These are phyloP conservation scores for Takakia lepidozioides DNA, from an alignment of 225 moss, liverwort and hornwort species.

Conservation along the genomic window DNA sequence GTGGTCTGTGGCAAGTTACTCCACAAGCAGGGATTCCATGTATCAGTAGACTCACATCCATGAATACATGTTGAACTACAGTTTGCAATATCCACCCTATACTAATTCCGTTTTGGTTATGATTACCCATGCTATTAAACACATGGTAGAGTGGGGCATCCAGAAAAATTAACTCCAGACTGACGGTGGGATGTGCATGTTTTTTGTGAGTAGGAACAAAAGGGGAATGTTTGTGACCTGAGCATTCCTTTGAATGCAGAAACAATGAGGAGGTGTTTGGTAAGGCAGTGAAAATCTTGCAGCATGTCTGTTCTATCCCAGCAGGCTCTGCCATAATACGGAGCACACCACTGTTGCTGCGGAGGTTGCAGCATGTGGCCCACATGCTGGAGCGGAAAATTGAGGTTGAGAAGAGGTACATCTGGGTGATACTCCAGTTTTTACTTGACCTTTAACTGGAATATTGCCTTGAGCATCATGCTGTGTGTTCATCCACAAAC, in stretches of 20 bases:
- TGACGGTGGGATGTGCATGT: not conserved
- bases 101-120: too few species aligned
- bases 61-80: too few species aligned
- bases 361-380: conserved; percentile 58
- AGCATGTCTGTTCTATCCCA: conserved; percentile 51
- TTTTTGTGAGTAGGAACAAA: not conserved
- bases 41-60: too few species aligned
- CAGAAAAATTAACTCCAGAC: too few species aligned
- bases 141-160: too few species aligned
- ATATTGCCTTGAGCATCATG: too few species aligned
- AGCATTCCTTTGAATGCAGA: too few species aligned
- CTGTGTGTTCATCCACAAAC: too few species aligned
- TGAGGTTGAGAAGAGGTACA: conserved; percentile 65
- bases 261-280: conserved; percentile 65
- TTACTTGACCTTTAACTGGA: not conserved
- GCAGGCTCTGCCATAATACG: conserved; percentile 46
- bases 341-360: conserved; percentile 33
- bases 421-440: not conserved
- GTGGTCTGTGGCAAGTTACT: not conserved
- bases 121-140: too few species aligned
- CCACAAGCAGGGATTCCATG: too few species aligned
- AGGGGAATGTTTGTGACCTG: not conserved
- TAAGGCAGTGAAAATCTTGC: conserved; percentile 47
- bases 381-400: conserved; percentile 50
- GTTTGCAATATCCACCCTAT: too few species aligned